These are phyloP conservation scores for Geranomyces michiganensis DNA, from an alignment of 192 early-diverging fungal genomes.

Conservation along the genomic window DNA sequence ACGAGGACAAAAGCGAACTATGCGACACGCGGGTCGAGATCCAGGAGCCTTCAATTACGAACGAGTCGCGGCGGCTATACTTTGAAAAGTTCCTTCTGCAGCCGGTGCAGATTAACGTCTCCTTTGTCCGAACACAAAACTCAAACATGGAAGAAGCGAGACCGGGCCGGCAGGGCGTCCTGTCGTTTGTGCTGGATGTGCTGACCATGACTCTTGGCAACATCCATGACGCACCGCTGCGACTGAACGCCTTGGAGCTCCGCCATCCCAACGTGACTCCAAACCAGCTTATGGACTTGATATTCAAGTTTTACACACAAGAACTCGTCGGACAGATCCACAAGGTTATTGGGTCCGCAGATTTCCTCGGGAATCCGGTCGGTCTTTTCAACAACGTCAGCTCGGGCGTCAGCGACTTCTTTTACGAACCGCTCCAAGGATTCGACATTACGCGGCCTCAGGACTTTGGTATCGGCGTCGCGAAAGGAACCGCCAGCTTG, in stretches of 20 bases:
- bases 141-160: conserved; percentile 65
- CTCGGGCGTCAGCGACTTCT: conserved; percentile 92
- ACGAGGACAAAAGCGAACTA: conserved; percentile 43
- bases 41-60: conserved; percentile 69
- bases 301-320: conserved; percentile 85
- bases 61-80: conserved; percentile 78
- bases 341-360: conserved; percentile 82
- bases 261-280: conserved; percentile 85
- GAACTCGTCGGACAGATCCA: conserved; percentile 81
- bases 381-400: conserved; percentile 95
- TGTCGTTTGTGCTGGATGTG: conserved; percentile 60
- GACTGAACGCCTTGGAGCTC: conserved; percentile 81
- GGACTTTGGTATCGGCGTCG: conserved; percentile 90
- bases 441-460: conserved; percentile 94
- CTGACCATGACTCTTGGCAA: conserved; percentile 98
- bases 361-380: conserved; percentile 97
- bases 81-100: conserved; percentile 94
- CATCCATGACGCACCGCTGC: conserved; percentile 89
- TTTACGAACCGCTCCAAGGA: conserved; percentile 97
- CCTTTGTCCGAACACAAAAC: conserved; percentile 83
- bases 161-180: conserved; percentile 37
- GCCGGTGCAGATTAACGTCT: conserved; percentile 94
- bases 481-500: conserved; percentile 77
- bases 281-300: conserved; percentile 73
- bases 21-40: conserved; percentile 57